Percentiles rank a stretch among this genome's conserved stretches.
phyloP scores from a whole-genome alignment of 2,329 filamentous ascomycete species.

The Colletotrichum orchidophilum region DNA sequence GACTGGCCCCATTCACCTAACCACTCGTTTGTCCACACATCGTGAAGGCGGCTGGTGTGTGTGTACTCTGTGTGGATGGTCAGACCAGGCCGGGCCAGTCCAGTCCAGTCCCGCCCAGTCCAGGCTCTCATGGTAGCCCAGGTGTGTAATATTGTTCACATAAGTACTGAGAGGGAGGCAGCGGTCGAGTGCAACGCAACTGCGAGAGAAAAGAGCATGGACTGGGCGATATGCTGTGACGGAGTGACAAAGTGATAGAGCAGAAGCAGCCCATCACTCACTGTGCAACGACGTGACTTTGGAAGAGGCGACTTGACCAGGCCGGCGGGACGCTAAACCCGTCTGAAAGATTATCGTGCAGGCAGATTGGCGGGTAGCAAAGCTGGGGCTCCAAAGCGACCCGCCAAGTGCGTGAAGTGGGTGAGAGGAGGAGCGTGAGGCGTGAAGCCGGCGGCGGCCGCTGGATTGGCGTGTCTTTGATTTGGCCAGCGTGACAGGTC shows the following conservation, averaged over 20 bases:
- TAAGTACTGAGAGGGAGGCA: background rate
- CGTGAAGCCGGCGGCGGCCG: conserved; percentile 19
- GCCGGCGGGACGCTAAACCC: conserved; percentile 29
- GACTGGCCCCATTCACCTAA: conserved; percentile 11
- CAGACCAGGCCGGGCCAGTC: background rate
- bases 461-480: conserved; percentile 25
- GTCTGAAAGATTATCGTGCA: conserved; percentile 10
- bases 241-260: background rate
- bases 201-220: background rate
- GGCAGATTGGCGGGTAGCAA: conserved; percentile 25
- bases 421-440: conserved; percentile 12
- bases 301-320: conserved; percentile 23
- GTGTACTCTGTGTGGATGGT: background rate
- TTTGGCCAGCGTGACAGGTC: conserved; percentile 29
- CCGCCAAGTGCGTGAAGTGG: conserved; percentile 32
- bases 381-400: conserved; percentile 16
- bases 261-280: background rate
- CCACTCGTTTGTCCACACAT: conserved; percentile 2
- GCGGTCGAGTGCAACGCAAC: background rate
- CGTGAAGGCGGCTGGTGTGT: background rate
- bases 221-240: background rate
- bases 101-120: background rate
- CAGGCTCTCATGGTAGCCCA: background rate
- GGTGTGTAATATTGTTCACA: conserved; percentile 18
- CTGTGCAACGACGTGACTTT: conserved; percentile 22